A percentile compares a stretch with the other conserved stretches of the same genome.
phyloP scores from a whole-genome alignment of 2,329 filamentous ascomycete genomes.

The Pseudocercospora crystallina region DNA sequence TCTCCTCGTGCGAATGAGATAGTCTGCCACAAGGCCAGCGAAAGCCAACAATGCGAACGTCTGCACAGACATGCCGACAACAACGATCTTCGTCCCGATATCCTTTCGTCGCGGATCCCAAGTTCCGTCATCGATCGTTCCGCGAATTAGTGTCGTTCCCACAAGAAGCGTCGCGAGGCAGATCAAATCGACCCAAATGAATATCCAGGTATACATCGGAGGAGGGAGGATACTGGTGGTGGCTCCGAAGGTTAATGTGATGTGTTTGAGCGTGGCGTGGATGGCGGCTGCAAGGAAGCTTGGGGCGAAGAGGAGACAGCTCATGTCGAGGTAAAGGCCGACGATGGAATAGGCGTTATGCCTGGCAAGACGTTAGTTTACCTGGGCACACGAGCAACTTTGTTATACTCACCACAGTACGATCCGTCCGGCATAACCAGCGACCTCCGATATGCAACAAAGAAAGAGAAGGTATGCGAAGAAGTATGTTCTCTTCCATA shows the following conservation, averaged over 20 bases:
- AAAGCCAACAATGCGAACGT: slow-evolving; percentile 6
- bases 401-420: too few relatives aligned
- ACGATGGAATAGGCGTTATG: slow-evolving; percentile 3
- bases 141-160: background rate
- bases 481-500: slow-evolving; percentile 10
- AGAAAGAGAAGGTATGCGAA: slow-evolving; percentile 2
- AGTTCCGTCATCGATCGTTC: background rate
- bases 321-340: background rate
- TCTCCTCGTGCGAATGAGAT: slow-evolving; percentile 5
- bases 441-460: slow-evolving; percentile 1
- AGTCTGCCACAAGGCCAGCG: slow-evolving; percentile 5
- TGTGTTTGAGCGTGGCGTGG: slow-evolving; percentile 9
- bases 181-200: slow-evolving; percentile 9
- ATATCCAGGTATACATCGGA: slow-evolving; percentile 11
- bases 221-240: slow-evolving; percentile 7
- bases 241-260: slow-evolving; percentile 9
- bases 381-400: too few relatives aligned
- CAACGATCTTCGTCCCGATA: background rate
- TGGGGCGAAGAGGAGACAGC: slow-evolving; percentile 7
- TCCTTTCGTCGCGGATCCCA: too few relatives aligned
- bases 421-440: too few relatives aligned
- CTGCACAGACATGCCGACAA: slow-evolving; percentile 1
- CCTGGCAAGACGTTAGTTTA: background rate
- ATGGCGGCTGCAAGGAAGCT: slow-evolving; percentile 8
- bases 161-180: slow-evolving; percentile 2